Evolutionary conservation across 169 alveolate species (phyloP).

Genomic region (Perkinsus marinus): DNA sequence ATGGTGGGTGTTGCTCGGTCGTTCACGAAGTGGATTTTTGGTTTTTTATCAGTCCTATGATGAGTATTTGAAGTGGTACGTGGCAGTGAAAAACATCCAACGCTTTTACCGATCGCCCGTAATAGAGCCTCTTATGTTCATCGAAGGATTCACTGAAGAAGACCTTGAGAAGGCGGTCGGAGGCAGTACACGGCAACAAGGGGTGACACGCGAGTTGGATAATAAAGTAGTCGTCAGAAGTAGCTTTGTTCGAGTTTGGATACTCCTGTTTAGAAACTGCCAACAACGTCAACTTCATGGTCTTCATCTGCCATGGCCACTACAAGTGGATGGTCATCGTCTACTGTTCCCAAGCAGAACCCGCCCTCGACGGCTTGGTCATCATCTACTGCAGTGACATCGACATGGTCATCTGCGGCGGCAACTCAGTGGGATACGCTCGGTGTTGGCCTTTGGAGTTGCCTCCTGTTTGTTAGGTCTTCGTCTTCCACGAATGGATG

Average conservation of each 20-base stretch:
- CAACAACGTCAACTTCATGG: not conserved
- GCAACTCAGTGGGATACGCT: not conserved
- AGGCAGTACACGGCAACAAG: not conserved
- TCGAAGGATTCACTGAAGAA: not conserved
- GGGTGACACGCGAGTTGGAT: too few relatives aligned
- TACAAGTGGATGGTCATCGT: not conserved
- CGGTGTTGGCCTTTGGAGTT: not conserved
- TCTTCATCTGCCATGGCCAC: not conserved
- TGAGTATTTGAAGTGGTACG: not conserved
- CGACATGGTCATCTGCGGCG: not conserved
- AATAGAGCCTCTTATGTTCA: not conserved
- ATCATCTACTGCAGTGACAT: not conserved
- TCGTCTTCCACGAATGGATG: not conserved
- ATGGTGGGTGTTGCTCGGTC: not conserved
- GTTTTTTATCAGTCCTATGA: not conserved
- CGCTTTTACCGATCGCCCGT: not conserved
- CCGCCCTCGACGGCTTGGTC: not conserved
- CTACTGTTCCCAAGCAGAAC: not conserved
- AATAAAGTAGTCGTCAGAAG: too few relatives aligned
- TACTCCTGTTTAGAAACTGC: not conserved
- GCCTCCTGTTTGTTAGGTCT: not conserved
- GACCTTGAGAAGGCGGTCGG: not conserved
- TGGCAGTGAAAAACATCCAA: not conserved
- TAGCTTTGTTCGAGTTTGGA: not conserved
- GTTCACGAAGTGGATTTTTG: not conserved